phyloP scores from a whole-genome alignment of 1,284 basidiomycete species.

The Phlebopus sp. region DNA sequence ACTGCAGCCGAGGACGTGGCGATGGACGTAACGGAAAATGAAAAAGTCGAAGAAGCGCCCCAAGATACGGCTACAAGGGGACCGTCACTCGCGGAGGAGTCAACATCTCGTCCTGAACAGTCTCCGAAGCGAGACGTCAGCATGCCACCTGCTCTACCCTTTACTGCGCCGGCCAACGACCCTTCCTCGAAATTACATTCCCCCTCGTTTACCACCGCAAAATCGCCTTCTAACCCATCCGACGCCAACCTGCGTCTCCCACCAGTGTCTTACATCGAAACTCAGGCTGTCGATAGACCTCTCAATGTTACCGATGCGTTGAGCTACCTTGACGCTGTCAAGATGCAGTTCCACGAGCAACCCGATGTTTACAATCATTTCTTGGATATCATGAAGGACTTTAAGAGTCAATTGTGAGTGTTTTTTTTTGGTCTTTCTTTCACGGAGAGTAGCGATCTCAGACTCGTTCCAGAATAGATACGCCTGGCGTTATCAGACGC shows the following conservation, averaged over 20 bases:
- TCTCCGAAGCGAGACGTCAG: constrained; percentile 23
- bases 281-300: constrained; percentile 40
- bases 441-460: constrained; percentile 5
- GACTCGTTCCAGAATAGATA: constrained; percentile 80
- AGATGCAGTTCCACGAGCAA: constrained; percentile 81
- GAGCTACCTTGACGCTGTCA: constrained; percentile 91
- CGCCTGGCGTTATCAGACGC: constrained; percentile 93
- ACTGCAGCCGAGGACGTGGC: constrained; percentile 21
- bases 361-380: constrained; percentile 95
- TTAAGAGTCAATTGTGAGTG: constrained; percentile 84
- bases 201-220: constrained; percentile 12
- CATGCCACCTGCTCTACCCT: constrained; percentile 18
- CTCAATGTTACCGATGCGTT: constrained; percentile 89
- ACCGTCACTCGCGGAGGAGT: constrained; percentile 10
- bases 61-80: constrained; percentile 3
- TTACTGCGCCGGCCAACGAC: constrained; percentile 7
- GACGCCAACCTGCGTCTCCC: constrained; percentile 15
- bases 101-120: constrained; percentile 2
- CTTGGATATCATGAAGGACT: constrained; percentile 98
- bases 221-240: constrained; percentile 6
- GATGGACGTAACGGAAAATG: constrained; percentile 21
- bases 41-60: constrained; percentile 17
- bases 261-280: constrained; percentile 23
- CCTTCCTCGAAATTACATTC: constrained; percentile 14
- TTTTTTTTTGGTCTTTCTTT: neutral